Percentiles rank a stretch among this genome's conserved stretches.
Conservation (phyloP, 2,329 filamentous ascomycete genomes). For the Curvularia sp. region DNA sequence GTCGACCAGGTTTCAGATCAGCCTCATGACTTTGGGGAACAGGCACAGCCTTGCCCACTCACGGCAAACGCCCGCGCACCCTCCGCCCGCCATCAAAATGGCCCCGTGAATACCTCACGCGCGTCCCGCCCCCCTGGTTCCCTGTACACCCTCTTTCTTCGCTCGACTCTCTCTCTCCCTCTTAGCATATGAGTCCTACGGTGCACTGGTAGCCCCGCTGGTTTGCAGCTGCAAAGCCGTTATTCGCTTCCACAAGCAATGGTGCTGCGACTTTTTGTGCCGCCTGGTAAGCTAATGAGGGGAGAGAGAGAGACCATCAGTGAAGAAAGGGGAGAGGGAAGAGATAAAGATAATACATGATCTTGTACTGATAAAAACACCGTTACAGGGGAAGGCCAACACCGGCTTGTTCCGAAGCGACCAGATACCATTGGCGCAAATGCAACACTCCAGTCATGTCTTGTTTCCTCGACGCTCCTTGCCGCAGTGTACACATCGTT, state of each 20-base stretch:
- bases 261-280: constrained; percentile 39
- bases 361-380: neutral
- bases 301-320: neutral
- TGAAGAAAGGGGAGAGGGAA: neutral
- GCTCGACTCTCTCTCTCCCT: neutral
- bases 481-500: constrained; percentile 38
- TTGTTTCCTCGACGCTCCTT: constrained; percentile 35
- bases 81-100: constrained; percentile 12
- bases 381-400: constrained; percentile 36
- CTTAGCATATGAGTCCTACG: constrained; percentile 15
- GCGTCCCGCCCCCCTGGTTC: neutral
- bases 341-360: neutral
- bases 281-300: constrained; percentile 30
- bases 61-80: constrained; percentile 17
- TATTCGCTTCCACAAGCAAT: constrained; percentile 22
- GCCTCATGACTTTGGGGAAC: constrained; percentile 18
- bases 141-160: constrained; percentile 12
- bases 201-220: constrained; percentile 6
- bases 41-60: constrained; percentile 17
- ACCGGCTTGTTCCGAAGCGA: constrained; percentile 32
- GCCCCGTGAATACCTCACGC: constrained; percentile 21
- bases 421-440: constrained; percentile 40
- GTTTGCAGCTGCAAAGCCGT: neutral
- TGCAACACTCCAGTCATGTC: constrained; percentile 35
- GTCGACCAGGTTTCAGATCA: constrained; percentile 8